Conservation (phyloP, 75 land plant species). For the Sequoia sempervirens region DNA sequence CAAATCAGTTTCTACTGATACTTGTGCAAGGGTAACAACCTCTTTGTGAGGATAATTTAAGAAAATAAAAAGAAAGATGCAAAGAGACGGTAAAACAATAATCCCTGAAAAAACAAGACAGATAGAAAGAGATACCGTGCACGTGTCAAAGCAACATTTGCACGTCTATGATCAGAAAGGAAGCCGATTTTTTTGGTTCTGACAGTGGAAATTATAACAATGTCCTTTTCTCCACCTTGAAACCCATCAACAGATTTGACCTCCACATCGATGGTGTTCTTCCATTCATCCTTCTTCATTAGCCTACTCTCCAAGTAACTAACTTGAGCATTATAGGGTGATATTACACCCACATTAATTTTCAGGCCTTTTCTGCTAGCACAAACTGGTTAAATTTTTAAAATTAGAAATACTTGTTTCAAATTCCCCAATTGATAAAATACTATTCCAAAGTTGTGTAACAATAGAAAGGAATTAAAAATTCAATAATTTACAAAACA, state of each 20-base stretch:
- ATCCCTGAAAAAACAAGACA: neutral
- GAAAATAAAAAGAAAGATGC: neutral
- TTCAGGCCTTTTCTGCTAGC: neutral
- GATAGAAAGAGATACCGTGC: constrained; percentile 39
- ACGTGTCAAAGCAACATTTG: too few relatives aligned
- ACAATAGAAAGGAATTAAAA: too few relatives aligned
- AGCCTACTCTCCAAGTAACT: constrained; percentile 27
- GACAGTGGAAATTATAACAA: constrained; percentile 77
- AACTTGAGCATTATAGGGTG: too few relatives aligned
- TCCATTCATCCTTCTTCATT: constrained; percentile 11
- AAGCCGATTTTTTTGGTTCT: constrained; percentile 31
- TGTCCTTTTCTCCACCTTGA: constrained; percentile 80
- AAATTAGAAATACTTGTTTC: neutral
- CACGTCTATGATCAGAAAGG: too few relatives aligned
- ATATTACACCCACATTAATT: too few relatives aligned
- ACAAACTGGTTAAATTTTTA: constrained; percentile 17
- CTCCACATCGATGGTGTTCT: constrained; percentile 13
- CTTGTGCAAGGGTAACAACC: neutral
- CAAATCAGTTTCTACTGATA: neutral
- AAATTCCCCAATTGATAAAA: too few relatives aligned
- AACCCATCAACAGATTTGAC: constrained; percentile 60
- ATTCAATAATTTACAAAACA: neutral
- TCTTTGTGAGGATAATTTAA: neutral
- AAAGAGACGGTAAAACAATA: neutral
- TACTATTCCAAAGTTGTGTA: too few relatives aligned